Base-by-base conservation (phyloP, 345 rosid genomes). In the Eucalyptus albens region DNA sequence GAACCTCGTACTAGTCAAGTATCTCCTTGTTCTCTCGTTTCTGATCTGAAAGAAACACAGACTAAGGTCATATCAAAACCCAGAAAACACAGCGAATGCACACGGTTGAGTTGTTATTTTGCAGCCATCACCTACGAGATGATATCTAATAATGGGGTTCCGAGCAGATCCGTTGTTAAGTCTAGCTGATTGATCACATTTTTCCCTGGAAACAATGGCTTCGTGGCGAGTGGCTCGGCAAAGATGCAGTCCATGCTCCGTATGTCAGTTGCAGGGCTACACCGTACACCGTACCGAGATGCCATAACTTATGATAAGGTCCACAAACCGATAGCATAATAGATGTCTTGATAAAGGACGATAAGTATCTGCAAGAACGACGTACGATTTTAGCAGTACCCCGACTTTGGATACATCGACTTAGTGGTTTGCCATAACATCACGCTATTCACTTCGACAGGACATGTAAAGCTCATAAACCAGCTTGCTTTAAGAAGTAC, bases 231-330 rank as follows among this genome's bases (percentile, higher is more conserved):
- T 81, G 96, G 95, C 91, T 96, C 98, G 9, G 98, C 99, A 87
- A 97, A 97, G 92, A 97, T 96, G 94, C 98, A 96, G 86, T 98
- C 98, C 90, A 96, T 97, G 89, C 99, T 95, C 99, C 99, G 95
- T 87, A 95, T 95, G 89, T 97, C 99, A 89, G 96, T 96, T 89
- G 99, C 98, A 26, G 99, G 97, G 27, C 98, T 97, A 92, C 95
- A 96, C 98, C 96, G 96, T 59, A 59, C n/a, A 96, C 98, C 96
- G 96, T 60, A 60, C n/a, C n/a, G n/a, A 60, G 67, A 60, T 60
- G 67, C 67, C 67, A 60, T 26, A 60, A 60, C 67, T 24, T 13
- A 62, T 62, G 33, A 62, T 62, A 62, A 3, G 69, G 69, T 62
- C 69, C 69, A 62, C 69, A 27, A 6, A 60, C 15, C 67, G n/a